Percentiles rank a stretch among this genome's conserved stretches.
Conservation (phyloP, 345 rosid species). For the Adansonia digitata region DNA sequence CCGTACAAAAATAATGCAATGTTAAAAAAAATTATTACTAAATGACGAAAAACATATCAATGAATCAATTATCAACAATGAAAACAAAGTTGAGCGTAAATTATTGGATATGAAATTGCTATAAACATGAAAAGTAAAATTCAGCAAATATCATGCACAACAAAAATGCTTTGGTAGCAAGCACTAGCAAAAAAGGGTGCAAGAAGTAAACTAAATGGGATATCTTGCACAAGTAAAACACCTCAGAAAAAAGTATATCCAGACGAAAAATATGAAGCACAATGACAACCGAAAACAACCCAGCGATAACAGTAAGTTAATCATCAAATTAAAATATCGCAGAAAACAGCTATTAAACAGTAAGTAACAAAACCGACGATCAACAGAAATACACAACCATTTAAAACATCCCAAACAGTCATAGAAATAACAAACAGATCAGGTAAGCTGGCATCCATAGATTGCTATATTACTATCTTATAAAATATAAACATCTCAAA, state of each 20-base stretch:
- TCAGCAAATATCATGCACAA: background rate
- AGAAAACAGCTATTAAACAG: background rate
- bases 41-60: background rate
- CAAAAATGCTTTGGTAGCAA: background rate
- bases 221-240: background rate
- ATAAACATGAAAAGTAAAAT: background rate
- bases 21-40: background rate
- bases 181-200: background rate
- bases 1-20: background rate
- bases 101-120: background rate
- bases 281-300: background rate
- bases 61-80: background rate
- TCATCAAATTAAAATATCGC: background rate
- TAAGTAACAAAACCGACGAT: background rate
- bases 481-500: background rate
- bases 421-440: background rate
- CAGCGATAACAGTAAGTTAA: background rate
- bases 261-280: background rate
- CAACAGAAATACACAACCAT: background rate
- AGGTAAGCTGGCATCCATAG: background rate
- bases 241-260: background rate
- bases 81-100: background rate
- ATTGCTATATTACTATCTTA: background rate
- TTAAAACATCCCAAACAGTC: background rate
- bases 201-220: background rate